Evolutionary conservation across 2,329 filamentous ascomycete genomes (phyloP).

Genomic region (Bipolaris victoriae): DNA sequence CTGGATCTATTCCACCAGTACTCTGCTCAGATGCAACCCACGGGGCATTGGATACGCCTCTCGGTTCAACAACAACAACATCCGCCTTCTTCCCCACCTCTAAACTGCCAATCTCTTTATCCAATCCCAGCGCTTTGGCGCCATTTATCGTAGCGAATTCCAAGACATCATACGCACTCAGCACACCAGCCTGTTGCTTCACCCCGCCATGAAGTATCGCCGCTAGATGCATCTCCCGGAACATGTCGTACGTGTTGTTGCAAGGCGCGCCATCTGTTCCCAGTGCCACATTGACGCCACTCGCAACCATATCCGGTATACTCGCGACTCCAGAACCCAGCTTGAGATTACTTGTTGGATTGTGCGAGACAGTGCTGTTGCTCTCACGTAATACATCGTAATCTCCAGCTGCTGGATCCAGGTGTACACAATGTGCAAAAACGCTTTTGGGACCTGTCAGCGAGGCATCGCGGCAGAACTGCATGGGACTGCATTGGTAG

Average conservation of each 20-base stretch:
- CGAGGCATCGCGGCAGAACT: constrained; percentile 38
- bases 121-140: constrained; percentile 39
- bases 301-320: constrained; percentile 25
- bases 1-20: constrained; percentile 44
- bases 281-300: constrained; percentile 25
- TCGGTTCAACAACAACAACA: constrained; percentile 45
- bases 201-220: constrained; percentile 28
- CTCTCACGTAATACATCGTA: constrained; percentile 48
- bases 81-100: constrained; percentile 54
- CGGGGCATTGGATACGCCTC: constrained; percentile 46
- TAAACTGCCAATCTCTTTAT: constrained; percentile 48
- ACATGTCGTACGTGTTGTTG: constrained; percentile 41
- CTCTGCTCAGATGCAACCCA: constrained; percentile 44
- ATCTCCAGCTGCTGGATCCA: constrained; percentile 51
- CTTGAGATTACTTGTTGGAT: constrained; percentile 34
- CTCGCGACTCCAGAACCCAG: constrained; percentile 30
- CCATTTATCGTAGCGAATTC: constrained; percentile 37
- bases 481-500: constrained; percentile 50
- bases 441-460: constrained; percentile 46
- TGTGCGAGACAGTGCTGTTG: constrained; percentile 33
- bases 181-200: constrained; percentile 19
- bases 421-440: constrained; percentile 49
- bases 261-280: constrained; percentile 39
- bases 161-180: constrained; percentile 28
- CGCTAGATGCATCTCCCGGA: constrained; percentile 36